A percentile compares a stretch with the other conserved stretches of the same genome.
Conservation (phyloP, 2,329 filamentous ascomycete genomes). For the Pseudocercospora macadamiae region DNA sequence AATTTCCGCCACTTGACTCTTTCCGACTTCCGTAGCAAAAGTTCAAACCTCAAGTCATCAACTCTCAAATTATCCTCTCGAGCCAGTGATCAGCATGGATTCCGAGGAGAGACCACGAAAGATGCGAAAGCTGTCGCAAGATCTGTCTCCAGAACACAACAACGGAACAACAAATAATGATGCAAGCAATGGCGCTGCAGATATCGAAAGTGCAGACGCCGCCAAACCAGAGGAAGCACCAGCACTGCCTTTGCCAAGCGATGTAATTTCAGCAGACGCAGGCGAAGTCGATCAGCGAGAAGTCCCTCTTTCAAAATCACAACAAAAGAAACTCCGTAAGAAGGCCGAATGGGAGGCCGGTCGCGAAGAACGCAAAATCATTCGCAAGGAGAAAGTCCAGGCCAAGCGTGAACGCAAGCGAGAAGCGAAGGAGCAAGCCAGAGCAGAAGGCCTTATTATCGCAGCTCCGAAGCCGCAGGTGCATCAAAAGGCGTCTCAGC, state of each 20-base stretch:
- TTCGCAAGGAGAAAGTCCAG: constrained; percentile 59
- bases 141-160: not conserved
- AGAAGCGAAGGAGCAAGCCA: constrained; percentile 30
- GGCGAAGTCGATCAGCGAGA: not conserved
- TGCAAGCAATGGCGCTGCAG: not conserved
- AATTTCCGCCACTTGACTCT: not conserved
- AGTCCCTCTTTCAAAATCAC: constrained; percentile 75
- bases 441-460: constrained; percentile 21
- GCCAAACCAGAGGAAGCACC: not conserved
- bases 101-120: constrained; percentile 59
- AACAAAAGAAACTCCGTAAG: constrained; percentile 76
- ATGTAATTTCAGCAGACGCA: not conserved
- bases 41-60: constrained; percentile 2
- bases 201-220: not conserved
- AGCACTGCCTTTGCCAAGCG: not conserved
- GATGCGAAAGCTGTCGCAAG: constrained; percentile 51
- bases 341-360: constrained; percentile 75
- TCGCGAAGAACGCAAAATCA: constrained; percentile 60
- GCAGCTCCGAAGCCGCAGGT: constrained; percentile 14
- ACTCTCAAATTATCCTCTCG: not conserved
- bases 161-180: not conserved
- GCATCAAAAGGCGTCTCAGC: constrained; percentile 44
- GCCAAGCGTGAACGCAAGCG: constrained; percentile 57
- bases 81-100: constrained; percentile 49
- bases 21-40: constrained; percentile 11